A percentile compares a stretch with the other conserved stretches of the same genome.
These are phyloP conservation scores for Penicillium sp. DNA, from an alignment of 2,329 filamentous ascomycete species.

Conservation along the genomic window DNA sequence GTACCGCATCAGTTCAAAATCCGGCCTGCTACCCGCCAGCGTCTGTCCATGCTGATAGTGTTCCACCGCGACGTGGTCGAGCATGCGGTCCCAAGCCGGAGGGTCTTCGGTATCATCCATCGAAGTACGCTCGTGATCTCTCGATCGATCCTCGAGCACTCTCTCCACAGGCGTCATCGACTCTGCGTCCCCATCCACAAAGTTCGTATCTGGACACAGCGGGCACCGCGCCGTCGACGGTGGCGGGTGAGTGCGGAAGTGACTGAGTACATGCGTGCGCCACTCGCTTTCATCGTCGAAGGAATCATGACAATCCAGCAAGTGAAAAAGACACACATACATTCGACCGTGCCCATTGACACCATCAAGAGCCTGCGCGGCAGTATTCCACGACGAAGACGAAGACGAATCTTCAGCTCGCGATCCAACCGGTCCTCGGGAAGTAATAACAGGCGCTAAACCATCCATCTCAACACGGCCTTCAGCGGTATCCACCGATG, in stretches of 20 bases:
- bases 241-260: conserved; percentile 42
- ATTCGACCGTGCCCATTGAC: conserved; percentile 5
- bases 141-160: not conserved
- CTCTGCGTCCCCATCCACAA: conserved; percentile 18
- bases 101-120: conserved; percentile 2
- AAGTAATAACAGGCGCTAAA: conserved; percentile 8
- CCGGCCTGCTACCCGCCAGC: conserved; percentile 40
- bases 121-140: not conserved
- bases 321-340: conserved; percentile 46
- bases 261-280: conserved; percentile 46
- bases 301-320: conserved; percentile 43
- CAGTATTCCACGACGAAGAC: conserved; percentile 26
- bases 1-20: conserved; percentile 47
- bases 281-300: conserved; percentile 41
- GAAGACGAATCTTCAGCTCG: not conserved
- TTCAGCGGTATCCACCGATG: conserved; percentile 30
- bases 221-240: conserved; percentile 44
- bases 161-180: not conserved
- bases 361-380: conserved; percentile 6
- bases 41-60: conserved; percentile 44
- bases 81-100: conserved; percentile 43
- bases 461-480: not conserved
- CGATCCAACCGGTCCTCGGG: not conserved
- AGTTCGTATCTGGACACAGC: conserved; percentile 35
- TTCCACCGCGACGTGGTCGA: conserved; percentile 41